phyloP scores from a whole-genome alignment of 257 asterid species.

The Solanum medicagineum region DNA sequence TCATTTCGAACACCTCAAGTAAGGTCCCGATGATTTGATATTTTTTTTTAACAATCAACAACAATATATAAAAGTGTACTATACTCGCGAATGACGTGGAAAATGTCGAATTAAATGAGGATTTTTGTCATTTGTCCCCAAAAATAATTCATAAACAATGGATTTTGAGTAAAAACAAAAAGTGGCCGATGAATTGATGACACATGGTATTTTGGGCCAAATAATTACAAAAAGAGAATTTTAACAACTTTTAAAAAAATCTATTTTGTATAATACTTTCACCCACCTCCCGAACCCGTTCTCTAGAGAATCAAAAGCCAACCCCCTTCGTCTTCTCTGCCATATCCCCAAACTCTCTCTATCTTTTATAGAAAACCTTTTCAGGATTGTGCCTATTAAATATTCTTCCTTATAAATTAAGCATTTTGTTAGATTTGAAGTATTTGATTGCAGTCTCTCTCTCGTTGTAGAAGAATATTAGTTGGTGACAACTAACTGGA shows the following conservation, averaged over 20 bases:
- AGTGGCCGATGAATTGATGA: not conserved
- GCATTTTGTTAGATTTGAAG: not conserved
- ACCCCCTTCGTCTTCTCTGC: not conserved
- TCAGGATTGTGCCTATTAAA: not conserved
- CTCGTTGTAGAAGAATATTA: not conserved
- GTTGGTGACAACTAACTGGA: not conserved
- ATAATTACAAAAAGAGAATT: not conserved
- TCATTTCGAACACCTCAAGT: not conserved
- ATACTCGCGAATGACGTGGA: not conserved
- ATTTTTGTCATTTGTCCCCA: not conserved
- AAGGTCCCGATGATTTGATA: not conserved
- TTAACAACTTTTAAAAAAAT: not conserved
- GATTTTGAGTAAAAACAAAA: not conserved
- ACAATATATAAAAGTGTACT: not conserved
- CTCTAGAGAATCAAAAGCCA: not conserved
- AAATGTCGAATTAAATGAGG: not conserved
- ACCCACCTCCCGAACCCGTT: not conserved
- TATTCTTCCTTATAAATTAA: not conserved
- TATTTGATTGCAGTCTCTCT: not conserved
- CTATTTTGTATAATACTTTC: not conserved
- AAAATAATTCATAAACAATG: not conserved
- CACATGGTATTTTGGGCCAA: not conserved
- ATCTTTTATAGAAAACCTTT: not conserved
- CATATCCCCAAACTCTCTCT: not conserved
- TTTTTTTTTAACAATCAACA: not conserved